Evolutionary conservation across 768 basidiomycete species (phyloP).

Genomic region (Hypholoma fasciculare): DNA sequence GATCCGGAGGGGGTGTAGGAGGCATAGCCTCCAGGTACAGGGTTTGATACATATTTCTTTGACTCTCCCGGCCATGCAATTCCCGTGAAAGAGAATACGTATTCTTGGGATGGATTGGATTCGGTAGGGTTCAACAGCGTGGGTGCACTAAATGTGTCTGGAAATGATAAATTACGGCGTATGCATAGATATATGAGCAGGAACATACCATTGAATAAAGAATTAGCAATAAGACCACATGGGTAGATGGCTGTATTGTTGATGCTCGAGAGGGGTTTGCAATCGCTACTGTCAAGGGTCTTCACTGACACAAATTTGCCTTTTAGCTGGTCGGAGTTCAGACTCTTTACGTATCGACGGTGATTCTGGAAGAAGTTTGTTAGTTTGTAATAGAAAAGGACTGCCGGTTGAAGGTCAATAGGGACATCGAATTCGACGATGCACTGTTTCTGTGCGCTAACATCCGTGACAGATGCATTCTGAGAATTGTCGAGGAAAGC

Average conservation of each 20-base stretch:
- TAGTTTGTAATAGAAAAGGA: conserved; percentile 95
- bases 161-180: conserved; percentile 3
- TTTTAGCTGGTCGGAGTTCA: conserved; percentile 81
- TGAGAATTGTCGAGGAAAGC: conserved; percentile 67
- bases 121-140: conserved; percentile 53
- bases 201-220: conserved; percentile 84
- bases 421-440: conserved; percentile 83
- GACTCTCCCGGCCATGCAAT: conserved; percentile 97
- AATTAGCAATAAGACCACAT: conserved; percentile 97
- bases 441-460: conserved; percentile 58
- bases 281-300: conserved; percentile 70
- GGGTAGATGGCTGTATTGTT: conserved; percentile 76
- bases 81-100: conserved; percentile 71
- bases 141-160: conserved; percentile 81
- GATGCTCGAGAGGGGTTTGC: conserved; percentile 78
- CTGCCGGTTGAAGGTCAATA: conserved; percentile 66
- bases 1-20: conserved; percentile 71
- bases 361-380: conserved; percentile 99
- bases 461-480: conserved; percentile 42
- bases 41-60: conserved; percentile 79
- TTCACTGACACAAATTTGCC: conserved; percentile 57
- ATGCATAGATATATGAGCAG: neutral
- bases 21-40: conserved; percentile 51
- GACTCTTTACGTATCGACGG: conserved; percentile 92
- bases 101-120: conserved; percentile 45